Evolutionary conservation across 106 monocot genomes (phyloP).

Genomic region (Amphibolis antarctica): DNA sequence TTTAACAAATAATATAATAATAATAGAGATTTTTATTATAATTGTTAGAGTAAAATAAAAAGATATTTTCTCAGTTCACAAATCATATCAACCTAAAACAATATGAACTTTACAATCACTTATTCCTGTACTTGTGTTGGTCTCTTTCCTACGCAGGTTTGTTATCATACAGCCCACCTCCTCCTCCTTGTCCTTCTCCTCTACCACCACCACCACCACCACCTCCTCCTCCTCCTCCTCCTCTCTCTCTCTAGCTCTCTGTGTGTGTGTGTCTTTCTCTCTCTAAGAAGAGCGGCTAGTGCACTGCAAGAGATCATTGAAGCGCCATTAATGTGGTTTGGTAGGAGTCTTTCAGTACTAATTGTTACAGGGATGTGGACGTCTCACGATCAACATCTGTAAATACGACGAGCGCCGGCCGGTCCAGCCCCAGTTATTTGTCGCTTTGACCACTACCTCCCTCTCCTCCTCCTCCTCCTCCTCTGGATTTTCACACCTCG

Average conservation of each 20-base stretch:
- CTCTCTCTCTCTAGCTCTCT: slow-evolving; percentile 7
- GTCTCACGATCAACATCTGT: slow-evolving; percentile 18
- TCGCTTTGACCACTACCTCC: background rate
- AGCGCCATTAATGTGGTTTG: slow-evolving; percentile 41
- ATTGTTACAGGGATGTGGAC: slow-evolving; percentile 20
- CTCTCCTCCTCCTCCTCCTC: background rate
- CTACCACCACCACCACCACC: too few species aligned
- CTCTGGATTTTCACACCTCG: background rate
- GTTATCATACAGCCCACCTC: too few species aligned
- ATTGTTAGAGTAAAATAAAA: too few species aligned
- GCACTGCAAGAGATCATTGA: slow-evolving; percentile 20
- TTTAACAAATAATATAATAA: too few species aligned
- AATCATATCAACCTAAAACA: too few species aligned
- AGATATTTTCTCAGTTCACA: too few species aligned
- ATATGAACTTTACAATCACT: too few species aligned
- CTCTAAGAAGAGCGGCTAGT: too few species aligned
- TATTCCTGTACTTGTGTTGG: background rate
- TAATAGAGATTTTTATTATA: too few species aligned
- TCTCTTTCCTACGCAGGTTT: background rate
- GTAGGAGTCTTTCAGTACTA: slow-evolving; percentile 28
- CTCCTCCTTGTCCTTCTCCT: too few species aligned
- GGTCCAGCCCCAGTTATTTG: slow-evolving; percentile 11
- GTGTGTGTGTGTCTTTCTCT: too few species aligned
- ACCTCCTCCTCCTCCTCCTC: too few species aligned
- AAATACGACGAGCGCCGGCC: slow-evolving; percentile 12